Percentiles rank a stretch among this genome's conserved stretches.
Evolutionary conservation across 805 yeast species (phyloP).

Genomic region (Hyphopichia homilentoma): DNA sequence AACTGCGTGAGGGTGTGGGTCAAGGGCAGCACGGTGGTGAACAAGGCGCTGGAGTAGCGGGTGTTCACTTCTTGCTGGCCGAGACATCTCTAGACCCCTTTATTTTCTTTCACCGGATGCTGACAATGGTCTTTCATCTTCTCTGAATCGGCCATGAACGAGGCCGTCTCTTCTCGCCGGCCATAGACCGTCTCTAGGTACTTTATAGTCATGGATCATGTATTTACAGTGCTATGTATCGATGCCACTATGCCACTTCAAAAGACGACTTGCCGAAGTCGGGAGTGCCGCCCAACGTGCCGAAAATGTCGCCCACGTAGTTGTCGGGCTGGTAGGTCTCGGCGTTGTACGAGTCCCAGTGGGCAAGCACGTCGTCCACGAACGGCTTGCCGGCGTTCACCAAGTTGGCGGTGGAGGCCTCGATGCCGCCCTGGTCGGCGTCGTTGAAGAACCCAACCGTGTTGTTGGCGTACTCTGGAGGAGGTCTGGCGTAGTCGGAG

Average conservation of each 20-base stretch:
- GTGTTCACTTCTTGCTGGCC: too few species aligned
- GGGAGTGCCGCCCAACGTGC: slow-evolving; percentile 47
- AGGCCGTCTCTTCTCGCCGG: too few species aligned
- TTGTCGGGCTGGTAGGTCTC: slow-evolving; percentile 40
- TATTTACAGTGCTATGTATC: too few species aligned
- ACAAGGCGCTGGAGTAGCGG: slow-evolving; percentile 30
- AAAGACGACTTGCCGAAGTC: slow-evolving; percentile 32
- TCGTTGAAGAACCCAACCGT: slow-evolving; percentile 50
- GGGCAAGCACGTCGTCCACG: slow-evolving; percentile 46
- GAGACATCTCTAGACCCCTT: too few species aligned
- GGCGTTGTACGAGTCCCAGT: slow-evolving; percentile 43
- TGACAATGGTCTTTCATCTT: too few species aligned
- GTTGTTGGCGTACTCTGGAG: slow-evolving; percentile 37
- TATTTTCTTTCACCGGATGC: too few species aligned
- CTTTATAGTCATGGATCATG: too few species aligned
- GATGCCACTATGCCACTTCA: slow-evolving; percentile 16
- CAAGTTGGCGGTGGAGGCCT: slow-evolving; percentile 48
- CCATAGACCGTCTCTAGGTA: too few species aligned
- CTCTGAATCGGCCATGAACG: too few species aligned
- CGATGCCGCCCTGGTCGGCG: slow-evolving; percentile 48
- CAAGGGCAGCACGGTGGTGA: slow-evolving; percentile 62
- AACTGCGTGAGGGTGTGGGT: slow-evolving; percentile 82
- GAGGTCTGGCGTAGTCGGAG: slow-evolving; percentile 57
- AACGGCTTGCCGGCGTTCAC: slow-evolving; percentile 52
- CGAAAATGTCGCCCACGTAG: slow-evolving; percentile 60